Conservation (phyloP, 768 basidiomycete genomes). For the Pluteus cervinus region DNA sequence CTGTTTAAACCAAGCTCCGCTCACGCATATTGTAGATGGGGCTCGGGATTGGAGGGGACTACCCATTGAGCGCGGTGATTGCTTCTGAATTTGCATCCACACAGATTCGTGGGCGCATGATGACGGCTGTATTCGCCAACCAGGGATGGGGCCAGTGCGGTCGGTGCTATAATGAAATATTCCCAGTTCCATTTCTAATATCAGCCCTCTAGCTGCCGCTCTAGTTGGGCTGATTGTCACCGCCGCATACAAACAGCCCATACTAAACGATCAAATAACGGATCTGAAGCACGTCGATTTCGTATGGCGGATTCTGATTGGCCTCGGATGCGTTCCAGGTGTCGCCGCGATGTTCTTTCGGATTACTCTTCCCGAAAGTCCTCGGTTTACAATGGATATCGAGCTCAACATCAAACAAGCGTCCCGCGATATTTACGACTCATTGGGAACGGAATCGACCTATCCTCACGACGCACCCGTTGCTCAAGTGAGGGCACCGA, state of each 20-base stretch:
- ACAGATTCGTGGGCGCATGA: slow-evolving; percentile 62
- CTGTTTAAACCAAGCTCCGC: too few species aligned
- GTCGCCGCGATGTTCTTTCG: slow-evolving; percentile 73
- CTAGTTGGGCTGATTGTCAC: too few species aligned
- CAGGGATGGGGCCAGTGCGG: slow-evolving; percentile 77
- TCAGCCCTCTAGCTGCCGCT: too few species aligned
- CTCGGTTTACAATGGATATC: slow-evolving; percentile 42
- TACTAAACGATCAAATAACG: slow-evolving; percentile 62
- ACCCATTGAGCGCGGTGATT: slow-evolving; percentile 70
- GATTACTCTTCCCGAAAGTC: slow-evolving; percentile 66
- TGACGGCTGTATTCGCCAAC: slow-evolving; percentile 73
- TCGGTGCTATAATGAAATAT: too few species aligned
- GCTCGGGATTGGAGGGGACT: slow-evolving; percentile 75
- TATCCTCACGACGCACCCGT: too few species aligned
- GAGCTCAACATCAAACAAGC: too few species aligned
- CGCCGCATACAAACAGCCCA: slow-evolving; percentile 50
- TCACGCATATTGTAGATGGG: too few species aligned
- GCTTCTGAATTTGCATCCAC: slow-evolving; percentile 62
- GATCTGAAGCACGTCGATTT: too few species aligned
- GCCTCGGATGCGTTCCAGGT: slow-evolving; percentile 71
- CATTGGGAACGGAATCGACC: too few species aligned
- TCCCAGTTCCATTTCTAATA: too few species aligned
- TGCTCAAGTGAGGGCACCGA: too few species aligned
- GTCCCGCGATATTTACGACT: too few species aligned
- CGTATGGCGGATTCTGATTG: slow-evolving; percentile 72